phyloP scores from a whole-genome alignment of 768 basidiomycete species.

The Tricholoma flavovirens region DNA sequence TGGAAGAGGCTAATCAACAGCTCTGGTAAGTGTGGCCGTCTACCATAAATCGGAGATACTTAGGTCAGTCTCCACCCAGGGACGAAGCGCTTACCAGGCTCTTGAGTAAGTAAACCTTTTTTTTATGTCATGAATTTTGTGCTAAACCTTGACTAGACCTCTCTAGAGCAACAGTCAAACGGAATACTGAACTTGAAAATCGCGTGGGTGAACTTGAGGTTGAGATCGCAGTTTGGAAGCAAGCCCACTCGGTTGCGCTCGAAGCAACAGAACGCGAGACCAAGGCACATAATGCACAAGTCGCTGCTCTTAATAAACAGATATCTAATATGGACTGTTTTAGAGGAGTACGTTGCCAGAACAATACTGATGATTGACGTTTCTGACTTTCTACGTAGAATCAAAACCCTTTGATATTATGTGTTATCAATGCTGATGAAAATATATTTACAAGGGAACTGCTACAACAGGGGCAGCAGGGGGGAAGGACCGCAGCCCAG shows the following conservation, averaged over 20 bases:
- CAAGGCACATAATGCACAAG: slow-evolving; percentile 63
- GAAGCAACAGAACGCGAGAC: slow-evolving; percentile 59
- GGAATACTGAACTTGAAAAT: slow-evolving; percentile 57
- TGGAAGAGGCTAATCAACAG: slow-evolving; percentile 56
- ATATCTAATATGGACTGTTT: slow-evolving; percentile 53
- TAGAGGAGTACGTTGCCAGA: slow-evolving; percentile 25
- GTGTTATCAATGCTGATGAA: slow-evolving; percentile 69
- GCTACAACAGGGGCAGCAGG: slow-evolving; percentile 56
- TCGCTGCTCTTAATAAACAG: slow-evolving; percentile 59
- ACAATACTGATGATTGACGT: neutral
- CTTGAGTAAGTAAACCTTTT: slow-evolving; percentile 39
- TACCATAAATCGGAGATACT: slow-evolving; percentile 8
- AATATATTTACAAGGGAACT: slow-evolving; percentile 58
- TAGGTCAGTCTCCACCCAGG: slow-evolving; percentile 33
- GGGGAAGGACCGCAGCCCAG: slow-evolving; percentile 60
- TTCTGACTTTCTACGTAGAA: slow-evolving; percentile 31
- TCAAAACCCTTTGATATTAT: slow-evolving; percentile 65
- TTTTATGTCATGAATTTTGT: slow-evolving; percentile 1
- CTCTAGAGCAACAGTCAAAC: slow-evolving; percentile 56
- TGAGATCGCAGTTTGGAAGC: slow-evolving; percentile 66
- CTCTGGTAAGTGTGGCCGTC: slow-evolving; percentile 49
- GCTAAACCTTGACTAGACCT: slow-evolving; percentile 38
- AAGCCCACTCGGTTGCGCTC: slow-evolving; percentile 57
- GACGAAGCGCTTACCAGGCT: slow-evolving; percentile 61
- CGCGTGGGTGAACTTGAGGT: slow-evolving; percentile 63